Conservation (phyloP, 2,329 filamentous ascomycete species). For the Pyrenochaeta sp. region DNA sequence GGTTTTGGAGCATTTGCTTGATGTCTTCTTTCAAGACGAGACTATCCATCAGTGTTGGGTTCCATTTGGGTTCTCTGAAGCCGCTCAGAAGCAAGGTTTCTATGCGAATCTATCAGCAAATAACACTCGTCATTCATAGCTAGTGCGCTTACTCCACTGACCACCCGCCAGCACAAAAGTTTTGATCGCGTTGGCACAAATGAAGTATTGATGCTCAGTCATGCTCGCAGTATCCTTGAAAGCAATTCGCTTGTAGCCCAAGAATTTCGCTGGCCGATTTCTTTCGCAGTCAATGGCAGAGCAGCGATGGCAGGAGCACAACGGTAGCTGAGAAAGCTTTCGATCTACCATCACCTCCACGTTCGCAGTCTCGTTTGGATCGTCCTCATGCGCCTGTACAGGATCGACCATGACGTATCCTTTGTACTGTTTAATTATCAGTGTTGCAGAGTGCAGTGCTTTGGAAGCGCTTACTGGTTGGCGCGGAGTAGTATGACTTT, state of each 20-base stretch:
- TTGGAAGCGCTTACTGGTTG: neutral
- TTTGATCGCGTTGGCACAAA: neutral
- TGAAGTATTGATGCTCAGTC: neutral
- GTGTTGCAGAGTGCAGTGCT: neutral
- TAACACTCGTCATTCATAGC: neutral
- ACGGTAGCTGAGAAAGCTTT: neutral
- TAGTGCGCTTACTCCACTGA: neutral
- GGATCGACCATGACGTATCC: conserved; percentile 1
- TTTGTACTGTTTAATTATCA: neutral
- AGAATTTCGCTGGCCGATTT: neutral
- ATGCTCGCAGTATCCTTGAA: neutral
- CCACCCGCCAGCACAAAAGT: neutral
- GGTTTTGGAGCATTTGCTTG: neutral
- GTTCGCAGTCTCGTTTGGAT: neutral
- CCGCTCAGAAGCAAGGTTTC: neutral
- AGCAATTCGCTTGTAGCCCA: neutral
- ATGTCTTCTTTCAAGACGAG: neutral
- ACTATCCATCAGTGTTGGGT: neutral
- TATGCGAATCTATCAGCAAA: neutral
- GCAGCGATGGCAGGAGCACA: too few species aligned
- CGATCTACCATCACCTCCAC: neutral
- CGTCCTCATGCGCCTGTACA: neutral
- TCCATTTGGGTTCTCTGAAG: neutral
- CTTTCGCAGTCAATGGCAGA: neutral
- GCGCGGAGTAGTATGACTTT: neutral